phyloP scores from a whole-genome alignment of 2,329 filamentous ascomycete species.

The Colletotrichum shisoi region DNA sequence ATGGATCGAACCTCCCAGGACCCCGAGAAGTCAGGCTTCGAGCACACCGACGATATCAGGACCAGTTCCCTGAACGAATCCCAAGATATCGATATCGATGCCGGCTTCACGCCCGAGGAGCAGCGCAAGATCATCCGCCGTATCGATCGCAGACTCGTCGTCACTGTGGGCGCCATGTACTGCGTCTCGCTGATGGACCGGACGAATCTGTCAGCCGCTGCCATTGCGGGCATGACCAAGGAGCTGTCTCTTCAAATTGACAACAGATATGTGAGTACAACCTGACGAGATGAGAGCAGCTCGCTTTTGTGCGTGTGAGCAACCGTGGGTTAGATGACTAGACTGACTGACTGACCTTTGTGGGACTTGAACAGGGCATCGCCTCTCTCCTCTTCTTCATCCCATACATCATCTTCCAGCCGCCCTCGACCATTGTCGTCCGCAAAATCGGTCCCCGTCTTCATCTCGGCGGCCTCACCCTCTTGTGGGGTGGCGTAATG shows the following conservation, averaged over 20 bases:
- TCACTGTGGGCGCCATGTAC: slow-evolving; percentile 72
- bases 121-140: slow-evolving; percentile 72
- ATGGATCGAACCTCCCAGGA: slow-evolving; percentile 31
- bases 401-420: slow-evolving; percentile 75
- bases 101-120: slow-evolving; percentile 66
- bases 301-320: no score
- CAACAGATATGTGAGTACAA: slow-evolving; percentile 54
- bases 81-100: slow-evolving; percentile 42
- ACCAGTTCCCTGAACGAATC: slow-evolving; percentile 31
- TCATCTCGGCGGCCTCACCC: slow-evolving; percentile 62
- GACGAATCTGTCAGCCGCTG: slow-evolving; percentile 76
- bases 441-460: slow-evolving; percentile 70
- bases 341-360: background rate
- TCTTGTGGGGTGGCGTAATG: slow-evolving; percentile 69
- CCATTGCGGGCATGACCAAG: slow-evolving; percentile 69
- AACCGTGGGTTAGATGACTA: no score
- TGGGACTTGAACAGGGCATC: slow-evolving; percentile 57
- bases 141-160: slow-evolving; percentile 71
- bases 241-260: slow-evolving; percentile 57
- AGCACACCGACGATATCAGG: slow-evolving; percentile 32
- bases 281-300: background rate
- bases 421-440: slow-evolving; percentile 73
- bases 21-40: slow-evolving; percentile 40
- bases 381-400: slow-evolving; percentile 78
- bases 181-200: slow-evolving; percentile 81